Base-by-base conservation (phyloP, 2,329 filamentous ascomycete species). In the Fusarium subtropicale region DNA sequence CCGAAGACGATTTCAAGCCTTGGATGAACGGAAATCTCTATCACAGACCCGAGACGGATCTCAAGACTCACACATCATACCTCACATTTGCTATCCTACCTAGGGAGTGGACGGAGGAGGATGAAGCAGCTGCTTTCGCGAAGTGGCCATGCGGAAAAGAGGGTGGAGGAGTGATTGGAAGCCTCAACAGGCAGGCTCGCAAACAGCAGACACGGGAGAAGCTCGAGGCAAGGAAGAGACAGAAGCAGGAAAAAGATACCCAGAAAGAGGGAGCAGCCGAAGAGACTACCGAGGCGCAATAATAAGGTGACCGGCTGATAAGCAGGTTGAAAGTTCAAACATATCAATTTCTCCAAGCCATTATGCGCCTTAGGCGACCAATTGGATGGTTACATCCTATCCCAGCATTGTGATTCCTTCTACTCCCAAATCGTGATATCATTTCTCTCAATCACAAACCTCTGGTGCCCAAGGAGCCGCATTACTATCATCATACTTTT, bases 21-120 rank as follows among this genome's bases (percentile, higher is more conserved):
- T 97, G 90, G 82, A 88, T 91, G 76, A 88, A 94, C 65, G 96
- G 96, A 1, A 87, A 88, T 30, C 76, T 98, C 41, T 86, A 93
- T 31, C 93, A 97, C 74, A 87, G 93, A 26, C 90, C 92, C 0
- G 96, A 99, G 81, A 83, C 90, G 1, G 96, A 99, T 75, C 82
- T 98, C 64, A 97, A 97, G 85, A 96, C 92, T 10, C 96, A 99
- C 80, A 99, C 96, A 0, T 96, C 92, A n/a, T 99, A 99, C 78
- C 86, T 99, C 7, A 92, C 97, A 7, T 99, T 99, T 81, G 96
- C 96, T 0, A 83, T 96, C 5, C 81, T 99, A 64, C 95, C 96
- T n/a, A 86, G 89, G 44, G 90, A 92, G 66, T 99, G 96, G 96
- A 90, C 84, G 1, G 90, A 88, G 36, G 92, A 91, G 64, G 93